Percentiles rank a stretch among this genome's conserved stretches.
Evolutionary conservation across 768 basidiomycete species (phyloP).

Genomic region (Glaciozyma antarctica): DNA sequence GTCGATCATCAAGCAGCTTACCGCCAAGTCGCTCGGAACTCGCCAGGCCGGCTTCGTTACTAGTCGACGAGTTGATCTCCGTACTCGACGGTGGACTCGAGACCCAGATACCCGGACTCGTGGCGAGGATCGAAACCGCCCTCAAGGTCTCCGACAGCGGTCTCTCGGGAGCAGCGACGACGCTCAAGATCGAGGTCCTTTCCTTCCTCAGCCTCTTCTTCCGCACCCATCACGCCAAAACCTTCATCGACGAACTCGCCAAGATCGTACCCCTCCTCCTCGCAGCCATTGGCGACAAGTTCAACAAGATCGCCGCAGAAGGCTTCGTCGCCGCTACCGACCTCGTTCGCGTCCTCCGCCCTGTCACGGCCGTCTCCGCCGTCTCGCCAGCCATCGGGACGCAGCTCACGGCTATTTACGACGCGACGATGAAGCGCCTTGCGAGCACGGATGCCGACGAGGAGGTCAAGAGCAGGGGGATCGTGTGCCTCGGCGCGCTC

Average conservation of each 20-base stretch:
- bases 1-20: slow-evolving; percentile 72
- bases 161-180: slow-evolving; percentile 57
- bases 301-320: slow-evolving; percentile 79
- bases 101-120: slow-evolving; percentile 55
- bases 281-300: slow-evolving; percentile 64
- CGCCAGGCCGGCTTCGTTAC: slow-evolving; percentile 75
- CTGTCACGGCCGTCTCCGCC: slow-evolving; percentile 45
- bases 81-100: slow-evolving; percentile 79
- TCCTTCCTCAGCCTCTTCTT: slow-evolving; percentile 81
- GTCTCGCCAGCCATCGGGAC: slow-evolving; percentile 28
- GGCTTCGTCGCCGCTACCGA: slow-evolving; percentile 80
- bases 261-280: slow-evolving; percentile 65
- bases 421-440: slow-evolving; percentile 60
- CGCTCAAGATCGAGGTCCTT: slow-evolving; percentile 70
- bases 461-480: slow-evolving; percentile 73
- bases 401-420: slow-evolving; percentile 57
- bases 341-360: slow-evolving; percentile 64
- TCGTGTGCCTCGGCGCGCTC: slow-evolving; percentile 72
- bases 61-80: slow-evolving; percentile 63
- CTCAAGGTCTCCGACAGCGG: slow-evolving; percentile 33
- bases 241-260: slow-evolving; percentile 55
- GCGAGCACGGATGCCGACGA: slow-evolving; percentile 77
- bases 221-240: slow-evolving; percentile 54
- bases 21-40: slow-evolving; percentile 64
- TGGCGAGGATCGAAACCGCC: slow-evolving; percentile 40